Percentiles rank a stretch among this genome's conserved stretches.
Evolutionary conservation across 225 moss, liverwort and hornwort species (phyloP).

Genomic region (Rhytidiadelphus loreus): DNA sequence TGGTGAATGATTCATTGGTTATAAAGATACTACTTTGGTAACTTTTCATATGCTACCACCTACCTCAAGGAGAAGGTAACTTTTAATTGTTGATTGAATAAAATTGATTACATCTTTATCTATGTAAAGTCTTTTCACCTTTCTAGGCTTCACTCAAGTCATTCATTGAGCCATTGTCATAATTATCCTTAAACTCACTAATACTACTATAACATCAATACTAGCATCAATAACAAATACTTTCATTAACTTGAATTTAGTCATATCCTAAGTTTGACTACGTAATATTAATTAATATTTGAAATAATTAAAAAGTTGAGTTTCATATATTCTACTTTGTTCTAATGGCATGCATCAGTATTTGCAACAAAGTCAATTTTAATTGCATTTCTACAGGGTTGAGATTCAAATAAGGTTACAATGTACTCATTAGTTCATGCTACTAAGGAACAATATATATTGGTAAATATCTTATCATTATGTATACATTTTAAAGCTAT

Average conservation of each 20-base stretch:
- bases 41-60: not conserved
- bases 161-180: not conserved
- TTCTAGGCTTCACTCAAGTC: not conserved
- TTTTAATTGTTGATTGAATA: not conserved
- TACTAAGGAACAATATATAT: accelerated
- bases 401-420: not conserved
- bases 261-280: not conserved
- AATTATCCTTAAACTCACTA: not conserved
- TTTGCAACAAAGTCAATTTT: not conserved
- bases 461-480: not conserved
- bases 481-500: not conserved
- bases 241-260: not conserved
- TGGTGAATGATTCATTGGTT: not conserved
- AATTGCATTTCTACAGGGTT: not conserved
- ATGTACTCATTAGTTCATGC: accelerated
- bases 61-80: accelerated
- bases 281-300: not conserved
- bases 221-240: not conserved
- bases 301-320: not conserved
- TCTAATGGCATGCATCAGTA: no score
- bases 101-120: accelerated
- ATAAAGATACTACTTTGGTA: not conserved
- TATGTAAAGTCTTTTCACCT: not conserved
- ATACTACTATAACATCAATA: not conserved
- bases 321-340: accelerated